Evolutionary conservation across 2,329 filamentous ascomycete species (phyloP).

Genomic region (Ambrosiella beaveri): DNA sequence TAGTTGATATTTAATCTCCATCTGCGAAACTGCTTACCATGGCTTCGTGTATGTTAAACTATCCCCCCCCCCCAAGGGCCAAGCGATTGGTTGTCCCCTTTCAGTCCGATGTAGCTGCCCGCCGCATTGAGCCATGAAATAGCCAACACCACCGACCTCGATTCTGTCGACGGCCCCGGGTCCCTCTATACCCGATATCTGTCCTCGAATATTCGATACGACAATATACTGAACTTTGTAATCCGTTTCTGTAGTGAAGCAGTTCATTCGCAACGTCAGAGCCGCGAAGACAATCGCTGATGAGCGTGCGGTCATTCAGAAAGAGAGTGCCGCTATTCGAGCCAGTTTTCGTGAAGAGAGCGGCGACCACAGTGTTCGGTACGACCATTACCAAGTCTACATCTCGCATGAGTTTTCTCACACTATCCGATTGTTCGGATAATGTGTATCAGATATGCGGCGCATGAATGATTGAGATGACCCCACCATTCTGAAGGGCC

Average conservation of each 20-base stretch:
- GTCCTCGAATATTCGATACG: neutral
- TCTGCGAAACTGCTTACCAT: conserved; percentile 6
- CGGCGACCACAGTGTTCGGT: conserved; percentile 81
- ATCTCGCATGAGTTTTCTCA: neutral
- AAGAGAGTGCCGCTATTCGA: conserved; percentile 94
- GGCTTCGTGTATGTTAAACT: conserved; percentile 13
- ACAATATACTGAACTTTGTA: neutral
- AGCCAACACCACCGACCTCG: neutral
- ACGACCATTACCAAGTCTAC: conserved; percentile 14
- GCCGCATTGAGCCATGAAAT: neutral
- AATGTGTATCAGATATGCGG: neutral
- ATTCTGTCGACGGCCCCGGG: neutral
- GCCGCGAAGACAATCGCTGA: conserved; percentile 98
- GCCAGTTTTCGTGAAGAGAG: conserved; percentile 97
- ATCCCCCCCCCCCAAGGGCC: neutral
- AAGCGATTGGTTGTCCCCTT: neutral
- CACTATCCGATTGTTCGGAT: neutral
- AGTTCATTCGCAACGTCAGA: conserved; percentile 98
- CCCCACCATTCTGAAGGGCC: neutral
- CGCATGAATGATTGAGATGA: neutral
- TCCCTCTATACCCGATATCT: neutral
- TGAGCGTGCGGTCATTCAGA: conserved; percentile 94
- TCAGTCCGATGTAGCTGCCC: neutral
- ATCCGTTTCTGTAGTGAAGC: conserved; percentile 54
- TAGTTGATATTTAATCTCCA: neutral